These are phyloP conservation scores for Picea glauca DNA, from an alignment of 75 land plant species.

Conservation along the genomic window DNA sequence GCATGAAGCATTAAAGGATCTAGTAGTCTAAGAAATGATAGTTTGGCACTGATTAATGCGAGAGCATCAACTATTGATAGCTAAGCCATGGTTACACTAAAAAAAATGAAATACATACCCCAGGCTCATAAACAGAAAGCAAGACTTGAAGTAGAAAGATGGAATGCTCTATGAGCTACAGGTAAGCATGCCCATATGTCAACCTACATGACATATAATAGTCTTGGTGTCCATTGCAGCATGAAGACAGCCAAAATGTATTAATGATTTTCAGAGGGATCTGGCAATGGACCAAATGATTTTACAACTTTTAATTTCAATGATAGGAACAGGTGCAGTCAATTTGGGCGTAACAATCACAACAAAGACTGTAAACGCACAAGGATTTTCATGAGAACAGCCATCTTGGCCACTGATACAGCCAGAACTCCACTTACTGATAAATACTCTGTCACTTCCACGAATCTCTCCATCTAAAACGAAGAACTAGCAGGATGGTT, in stretches of 20 bases:
- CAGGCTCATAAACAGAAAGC: not conserved
- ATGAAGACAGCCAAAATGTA: conserved; percentile 1
- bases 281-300: not conserved
- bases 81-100: not conserved
- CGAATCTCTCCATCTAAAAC: conserved; percentile 1
- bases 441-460: not conserved
- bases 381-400: not conserved
- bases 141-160: not conserved
- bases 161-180: not conserved
- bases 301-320: conserved; percentile 6
- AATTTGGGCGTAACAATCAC: conserved; percentile 9
- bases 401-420: not conserved
- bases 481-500: conserved; percentile 21
- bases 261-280: not conserved
- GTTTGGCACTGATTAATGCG: not conserved
- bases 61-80: not conserved
- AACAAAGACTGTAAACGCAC: conserved; percentile 3
- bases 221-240: not conserved
- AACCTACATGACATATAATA: conserved; percentile 3
- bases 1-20: not conserved
- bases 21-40: not conserved
- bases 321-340: not conserved
- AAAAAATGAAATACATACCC: not conserved
- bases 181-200: not conserved
- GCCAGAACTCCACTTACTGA: not conserved